Evolutionary conservation across 2,329 filamentous ascomycete genomes (phyloP).

Genomic region (Colletotrichum somersetense): DNA sequence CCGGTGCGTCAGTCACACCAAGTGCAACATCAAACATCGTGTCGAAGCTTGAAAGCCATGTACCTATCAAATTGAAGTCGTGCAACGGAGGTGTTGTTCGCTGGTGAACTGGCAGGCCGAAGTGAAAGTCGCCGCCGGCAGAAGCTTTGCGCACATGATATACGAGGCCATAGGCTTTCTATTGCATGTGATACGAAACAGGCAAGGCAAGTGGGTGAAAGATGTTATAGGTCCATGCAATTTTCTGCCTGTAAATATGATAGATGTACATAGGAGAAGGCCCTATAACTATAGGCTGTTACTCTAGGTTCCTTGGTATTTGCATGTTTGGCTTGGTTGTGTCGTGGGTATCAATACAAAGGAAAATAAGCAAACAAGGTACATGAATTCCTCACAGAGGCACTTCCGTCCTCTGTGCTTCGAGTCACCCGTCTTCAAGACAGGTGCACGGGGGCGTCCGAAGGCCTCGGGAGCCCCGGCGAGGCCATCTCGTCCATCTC

Average conservation of each 20-base stretch:
- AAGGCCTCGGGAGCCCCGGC: slow-evolving; percentile 7
- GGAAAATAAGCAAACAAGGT: slow-evolving; percentile 15
- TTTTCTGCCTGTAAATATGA: not conserved
- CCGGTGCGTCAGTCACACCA: too few relatives aligned
- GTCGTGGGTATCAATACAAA: slow-evolving; percentile 25
- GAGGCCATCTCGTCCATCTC: not conserved
- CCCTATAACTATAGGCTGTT: not conserved
- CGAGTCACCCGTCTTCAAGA: not conserved
- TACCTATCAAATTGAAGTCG: too few relatives aligned
- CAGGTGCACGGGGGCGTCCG: not conserved
- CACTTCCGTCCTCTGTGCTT: not conserved
- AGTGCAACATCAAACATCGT: too few relatives aligned
- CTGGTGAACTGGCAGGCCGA: too few relatives aligned
- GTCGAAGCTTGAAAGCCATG: too few relatives aligned
- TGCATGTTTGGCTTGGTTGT: not conserved
- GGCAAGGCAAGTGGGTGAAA: too few relatives aligned
- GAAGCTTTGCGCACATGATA: too few relatives aligned
- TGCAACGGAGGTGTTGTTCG: too few relatives aligned
- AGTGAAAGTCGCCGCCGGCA: too few relatives aligned
- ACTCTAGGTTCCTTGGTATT: not conserved
- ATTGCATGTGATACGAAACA: too few relatives aligned
- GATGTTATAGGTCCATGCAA: too few relatives aligned
- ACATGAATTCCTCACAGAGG: not conserved
- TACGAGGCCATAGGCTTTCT: too few relatives aligned
- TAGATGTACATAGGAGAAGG: not conserved